Evolutionary conservation across 1,139 yeast genomes (phyloP).

Genomic region (Debaryomyces psychrophilus): DNA sequence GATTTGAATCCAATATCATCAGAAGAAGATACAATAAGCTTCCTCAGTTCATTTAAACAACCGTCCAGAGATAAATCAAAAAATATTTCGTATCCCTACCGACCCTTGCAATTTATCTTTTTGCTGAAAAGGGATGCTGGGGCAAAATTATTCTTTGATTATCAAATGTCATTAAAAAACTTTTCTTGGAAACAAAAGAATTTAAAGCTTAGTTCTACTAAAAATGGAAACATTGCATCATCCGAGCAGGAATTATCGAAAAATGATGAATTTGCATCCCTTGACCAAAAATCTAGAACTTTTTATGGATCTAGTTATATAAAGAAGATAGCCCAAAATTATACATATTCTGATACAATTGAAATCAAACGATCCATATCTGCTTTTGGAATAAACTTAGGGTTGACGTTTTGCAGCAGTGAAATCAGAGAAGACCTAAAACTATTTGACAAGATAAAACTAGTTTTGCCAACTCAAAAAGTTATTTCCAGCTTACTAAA

Average conservation of each 20-base stretch:
- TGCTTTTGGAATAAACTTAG: constrained; percentile 1
- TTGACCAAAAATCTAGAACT: not conserved
- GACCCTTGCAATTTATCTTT: constrained; percentile 12
- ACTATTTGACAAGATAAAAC: not conserved
- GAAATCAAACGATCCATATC: constrained; percentile 8
- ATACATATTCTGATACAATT: not conserved
- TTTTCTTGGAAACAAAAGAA: not conserved
- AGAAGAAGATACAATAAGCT: constrained; percentile 8
- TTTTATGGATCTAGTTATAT: constrained; percentile 8
- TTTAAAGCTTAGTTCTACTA: not conserved
- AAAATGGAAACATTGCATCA: not conserved
- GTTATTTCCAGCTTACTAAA: constrained; percentile 4
- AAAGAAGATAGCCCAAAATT: constrained; percentile 4
- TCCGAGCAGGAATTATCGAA: not conserved
- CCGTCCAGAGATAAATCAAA: not conserved
- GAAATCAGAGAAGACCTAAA: not conserved
- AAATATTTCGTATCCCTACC: constrained; percentile 8
- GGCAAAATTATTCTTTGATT: constrained; percentile 9
- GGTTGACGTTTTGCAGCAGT: not conserved
- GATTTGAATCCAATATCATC: constrained; percentile 4
- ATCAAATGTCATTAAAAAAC: constrained; percentile 6
- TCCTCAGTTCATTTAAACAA: constrained; percentile 10
- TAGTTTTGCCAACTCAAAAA: constrained; percentile 16
- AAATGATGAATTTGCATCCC: not conserved
- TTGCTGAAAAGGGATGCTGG: constrained; percentile 13